phyloP scores from a whole-genome alignment of 1,139 yeast species.

The Cylindricascospora bacillispora region DNA sequence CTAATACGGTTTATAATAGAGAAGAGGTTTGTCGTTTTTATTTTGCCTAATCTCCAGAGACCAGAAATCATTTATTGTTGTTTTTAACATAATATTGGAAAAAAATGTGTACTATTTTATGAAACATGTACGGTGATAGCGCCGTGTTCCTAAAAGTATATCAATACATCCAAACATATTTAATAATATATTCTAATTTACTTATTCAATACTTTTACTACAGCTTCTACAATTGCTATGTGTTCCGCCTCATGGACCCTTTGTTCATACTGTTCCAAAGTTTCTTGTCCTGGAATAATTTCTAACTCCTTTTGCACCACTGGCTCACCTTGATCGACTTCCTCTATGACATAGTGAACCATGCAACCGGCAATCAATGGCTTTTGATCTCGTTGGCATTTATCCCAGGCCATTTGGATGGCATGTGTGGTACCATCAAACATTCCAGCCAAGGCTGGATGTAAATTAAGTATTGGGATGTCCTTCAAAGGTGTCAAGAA shows the following conservation, averaged over 20 bases:
- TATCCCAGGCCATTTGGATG: constrained; percentile 89
- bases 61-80: too few species aligned
- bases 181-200: too few species aligned
- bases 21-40: too few species aligned
- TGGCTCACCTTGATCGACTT: constrained; percentile 90
- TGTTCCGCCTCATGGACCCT: constrained; percentile 85
- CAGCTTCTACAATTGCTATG: constrained; percentile 84
- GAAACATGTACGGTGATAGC: too few species aligned
- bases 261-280: constrained; percentile 64
- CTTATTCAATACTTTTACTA: constrained; percentile 51
- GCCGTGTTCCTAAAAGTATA: too few species aligned
- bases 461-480: constrained; percentile 77
- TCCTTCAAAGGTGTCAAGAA: constrained; percentile 57
- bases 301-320: constrained; percentile 67
- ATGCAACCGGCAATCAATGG: constrained; percentile 66
- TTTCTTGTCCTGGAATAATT: constrained; percentile 49
- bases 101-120: too few species aligned
- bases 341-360: constrained; percentile 91
- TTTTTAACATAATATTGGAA: too few species aligned
- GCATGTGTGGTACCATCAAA: constrained; percentile 92
- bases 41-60: too few species aligned
- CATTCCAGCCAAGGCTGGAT: constrained; percentile 94
- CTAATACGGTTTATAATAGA: too few species aligned
- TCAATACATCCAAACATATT: too few species aligned
- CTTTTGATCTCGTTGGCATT: constrained; percentile 63